These are phyloP conservation scores for Claviceps cyperi DNA, from an alignment of 2,329 filamentous ascomycete species.

Conservation along the genomic window DNA sequence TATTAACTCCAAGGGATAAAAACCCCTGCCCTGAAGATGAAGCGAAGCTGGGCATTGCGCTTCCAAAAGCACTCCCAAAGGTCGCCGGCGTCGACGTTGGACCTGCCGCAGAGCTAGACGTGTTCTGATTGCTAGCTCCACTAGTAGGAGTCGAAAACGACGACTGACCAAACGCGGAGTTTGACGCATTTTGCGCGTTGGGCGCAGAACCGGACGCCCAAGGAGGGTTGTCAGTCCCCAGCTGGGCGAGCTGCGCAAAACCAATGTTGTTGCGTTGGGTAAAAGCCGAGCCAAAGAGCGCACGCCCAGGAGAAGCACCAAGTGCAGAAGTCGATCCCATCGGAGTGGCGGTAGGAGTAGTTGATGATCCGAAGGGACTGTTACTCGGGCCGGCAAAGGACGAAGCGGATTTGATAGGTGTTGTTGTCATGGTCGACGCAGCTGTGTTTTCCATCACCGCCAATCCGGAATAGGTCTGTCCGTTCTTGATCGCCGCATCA, in stretches of 20 bases:
- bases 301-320: constrained; percentile 18
- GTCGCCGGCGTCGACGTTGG: constrained; percentile 17
- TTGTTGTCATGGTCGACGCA: constrained; percentile 7
- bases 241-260: constrained; percentile 37
- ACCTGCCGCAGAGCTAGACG: constrained; percentile 23
- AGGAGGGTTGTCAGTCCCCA: constrained; percentile 36
- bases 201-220: constrained; percentile 26
- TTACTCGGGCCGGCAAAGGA: constrained; percentile 16
- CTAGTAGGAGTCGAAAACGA: constrained; percentile 30
- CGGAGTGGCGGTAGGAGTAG: constrained; percentile 22
- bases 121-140: constrained; percentile 18
- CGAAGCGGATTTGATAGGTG: constrained; percentile 17
- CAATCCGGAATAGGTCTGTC: constrained; percentile 60
- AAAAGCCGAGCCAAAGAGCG: constrained; percentile 35
- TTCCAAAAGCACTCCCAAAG: constrained; percentile 20
- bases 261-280: constrained; percentile 32
- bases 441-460: constrained; percentile 28
- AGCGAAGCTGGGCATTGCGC: constrained; percentile 27
- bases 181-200: constrained; percentile 7
- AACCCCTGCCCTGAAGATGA: constrained; percentile 43
- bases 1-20: constrained; percentile 27
- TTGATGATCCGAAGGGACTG: constrained; percentile 28
- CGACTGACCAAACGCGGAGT: constrained; percentile 40
- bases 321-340: constrained; percentile 18
- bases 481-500: constrained; percentile 65